phyloP scores from a whole-genome alignment of 768 basidiomycete species.

The Jaapia argillacea region DNA sequence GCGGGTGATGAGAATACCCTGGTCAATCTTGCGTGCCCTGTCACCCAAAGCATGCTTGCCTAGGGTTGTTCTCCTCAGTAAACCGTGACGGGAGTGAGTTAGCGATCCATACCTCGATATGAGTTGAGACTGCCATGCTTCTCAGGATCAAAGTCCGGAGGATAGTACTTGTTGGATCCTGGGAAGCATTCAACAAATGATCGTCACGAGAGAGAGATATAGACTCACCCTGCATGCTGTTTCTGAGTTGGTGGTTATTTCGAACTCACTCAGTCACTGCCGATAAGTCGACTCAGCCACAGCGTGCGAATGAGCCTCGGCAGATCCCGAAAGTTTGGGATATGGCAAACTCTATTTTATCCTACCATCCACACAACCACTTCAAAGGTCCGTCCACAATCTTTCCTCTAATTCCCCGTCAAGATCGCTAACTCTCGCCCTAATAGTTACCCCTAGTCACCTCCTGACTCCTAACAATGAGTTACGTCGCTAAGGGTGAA shows the following conservation, averaged over 20 bases:
- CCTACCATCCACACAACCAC: background rate
- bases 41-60: slow-evolving; percentile 93
- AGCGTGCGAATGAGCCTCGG: background rate
- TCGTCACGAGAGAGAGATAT: slow-evolving; percentile 4
- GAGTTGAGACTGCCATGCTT: slow-evolving; percentile 67
- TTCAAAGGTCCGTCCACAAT: background rate
- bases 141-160: slow-evolving; percentile 64
- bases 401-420: no score
- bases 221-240: slow-evolving; percentile 37
- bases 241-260: no score
- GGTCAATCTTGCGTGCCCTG: slow-evolving; percentile 89
- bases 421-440: no score
- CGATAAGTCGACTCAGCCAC: background rate
- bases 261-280: no score
- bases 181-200: background rate
- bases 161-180: slow-evolving; percentile 78
- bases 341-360: background rate
- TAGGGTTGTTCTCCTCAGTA: no score
- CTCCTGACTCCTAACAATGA: slow-evolving; percentile 83
- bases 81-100: slow-evolving; percentile 7
- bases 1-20: slow-evolving; percentile 90
- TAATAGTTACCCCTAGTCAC: slow-evolving; percentile 42
- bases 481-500: slow-evolving; percentile 98
- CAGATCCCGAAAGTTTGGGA: background rate
- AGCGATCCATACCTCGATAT: slow-evolving; percentile 47